Base-by-base conservation (phyloP, 495 filamentous ascomycete genomes). In the Penicillium egyptiacum region DNA sequence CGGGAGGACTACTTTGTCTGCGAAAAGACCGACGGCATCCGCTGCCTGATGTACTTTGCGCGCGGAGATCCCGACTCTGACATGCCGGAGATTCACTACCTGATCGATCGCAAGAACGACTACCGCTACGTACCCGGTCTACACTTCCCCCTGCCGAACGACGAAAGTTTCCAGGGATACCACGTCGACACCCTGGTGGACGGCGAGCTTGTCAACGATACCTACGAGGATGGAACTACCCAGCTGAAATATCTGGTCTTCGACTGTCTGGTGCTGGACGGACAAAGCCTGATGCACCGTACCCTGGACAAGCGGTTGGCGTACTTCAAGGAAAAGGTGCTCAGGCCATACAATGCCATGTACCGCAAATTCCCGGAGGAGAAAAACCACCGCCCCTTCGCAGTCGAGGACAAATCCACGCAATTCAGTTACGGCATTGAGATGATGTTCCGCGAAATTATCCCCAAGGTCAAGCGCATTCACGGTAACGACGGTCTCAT, bases 101-200 rank as follows among this genome's bases (percentile, higher is more conserved):
- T 98, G 56, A 96, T 98, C 73, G 94, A 98, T 71, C 91, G 94
- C 60, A 93, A 89, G 75, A 98, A 98, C 72, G 91, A 97, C 62
- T 98, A 92, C 77, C 96, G 92, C 79, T 90, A 74, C 55, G 82
- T 91, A n/a, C 81, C 81, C 8, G 76, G 77, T 37, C 75, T 97
- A 43, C 91, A 96, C 70, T 94, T 98, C 68, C 94, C 94, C 0
- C 55, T 87, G 25, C 81, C 84, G 2, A 74, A 78, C 25, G 78
- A 86, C 50, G 78, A 86, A 3, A 68, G 71, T 4, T 81, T 79
- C 46, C 71, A 78, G 46, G 75, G 70, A 14, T 96, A 89, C 71
- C 91, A 97, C 72, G 81, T 73, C 4, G 85, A 84, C 41, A 98
- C 94, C 0, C 72, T 98, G 19, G 82, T 97, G 37, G 94, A 98